Evolutionary conservation across 164 flowering plant genomes (phyloP), one percentile per base, ranked within the genome.

Genomic region (Protea cynaroides): DNA sequence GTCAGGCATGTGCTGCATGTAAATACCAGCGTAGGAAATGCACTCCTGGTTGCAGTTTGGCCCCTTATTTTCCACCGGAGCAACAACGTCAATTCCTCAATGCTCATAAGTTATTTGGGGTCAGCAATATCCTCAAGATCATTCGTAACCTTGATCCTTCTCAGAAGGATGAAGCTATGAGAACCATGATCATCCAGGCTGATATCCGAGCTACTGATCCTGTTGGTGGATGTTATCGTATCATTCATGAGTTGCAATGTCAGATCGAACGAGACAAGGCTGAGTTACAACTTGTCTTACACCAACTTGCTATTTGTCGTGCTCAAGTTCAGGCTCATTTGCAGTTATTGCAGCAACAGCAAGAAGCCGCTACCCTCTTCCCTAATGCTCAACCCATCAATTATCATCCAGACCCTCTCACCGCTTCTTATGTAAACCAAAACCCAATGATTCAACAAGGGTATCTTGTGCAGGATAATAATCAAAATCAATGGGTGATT

Each of bases 1-100:
- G 74, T 47, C 83, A 80, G 34, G 88, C 93, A 18, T 89, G 96
- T 70, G 93, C 93, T 1, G 89, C 88, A 0, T 89, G 96, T 67
- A 84, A 81, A 56, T 77, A 83, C 81, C 93, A 83, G 55, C 84
- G 96, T 4, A 68, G 87, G 54, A 83, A 79, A 69, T 89, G 96
- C 74, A 75, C 79, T 4, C 79, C 89, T 3, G 82, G 84, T 58
- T 89, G 96, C 76, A 36, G 68, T 34, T 80, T 87, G 44, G 84
- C 89, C 9, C 93, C 89, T 43, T 84, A 70, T 56, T 89, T 89
- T 60, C 93, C 93, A 57, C 84, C 82, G 53, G 72, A 84, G 29
- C 71, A 74, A 36, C 86, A 75, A 10, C 40, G 71, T 0, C 82
- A 84, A 25, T 90, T 90, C 75, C 73, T 73, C 38, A 84, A 87